These are phyloP conservation scores for Aureobasidium sp. DNA, from an alignment of 2,329 filamentous ascomycete species.

Conservation along the genomic window DNA sequence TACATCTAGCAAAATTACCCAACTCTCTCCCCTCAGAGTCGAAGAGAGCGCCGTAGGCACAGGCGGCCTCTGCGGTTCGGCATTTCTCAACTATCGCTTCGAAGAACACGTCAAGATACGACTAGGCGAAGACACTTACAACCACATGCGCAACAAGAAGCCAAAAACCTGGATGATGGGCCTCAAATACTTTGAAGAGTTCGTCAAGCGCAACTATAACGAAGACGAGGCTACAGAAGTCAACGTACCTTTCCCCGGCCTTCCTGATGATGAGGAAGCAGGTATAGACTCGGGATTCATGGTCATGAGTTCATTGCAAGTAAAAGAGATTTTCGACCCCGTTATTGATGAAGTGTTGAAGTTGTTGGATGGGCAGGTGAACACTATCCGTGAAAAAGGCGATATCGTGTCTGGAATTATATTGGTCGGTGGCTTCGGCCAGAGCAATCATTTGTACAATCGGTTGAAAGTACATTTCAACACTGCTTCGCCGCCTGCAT, in stretches of 20 bases:
- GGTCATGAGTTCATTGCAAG: slow-evolving; percentile 62
- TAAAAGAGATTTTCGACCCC: slow-evolving; percentile 52
- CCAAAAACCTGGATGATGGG: slow-evolving; percentile 69
- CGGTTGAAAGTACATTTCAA: slow-evolving; percentile 63
- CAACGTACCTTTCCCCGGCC: slow-evolving; percentile 72
- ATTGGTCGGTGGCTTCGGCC: slow-evolving; percentile 72
- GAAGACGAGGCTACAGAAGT: slow-evolving; percentile 55
- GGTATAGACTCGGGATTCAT: slow-evolving; percentile 71
- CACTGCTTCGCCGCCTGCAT: slow-evolving; percentile 35
- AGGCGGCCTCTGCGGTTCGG: slow-evolving; percentile 68
- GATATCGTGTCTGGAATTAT: slow-evolving; percentile 54
- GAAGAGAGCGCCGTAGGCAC: slow-evolving; percentile 76
- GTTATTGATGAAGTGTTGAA: slow-evolving; percentile 51
- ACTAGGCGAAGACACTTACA: slow-evolving; percentile 46
- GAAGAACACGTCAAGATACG: slow-evolving; percentile 61
- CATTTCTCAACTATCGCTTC: slow-evolving; percentile 73
- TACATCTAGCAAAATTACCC: slow-evolving; percentile 67
- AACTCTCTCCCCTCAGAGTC: slow-evolving; percentile 62
- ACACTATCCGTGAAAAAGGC: slow-evolving; percentile 36
- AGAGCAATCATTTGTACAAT: slow-evolving; percentile 62
- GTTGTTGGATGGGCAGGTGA: slow-evolving; percentile 38
- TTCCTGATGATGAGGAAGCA: slow-evolving; percentile 68
- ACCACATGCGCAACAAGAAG: slow-evolving; percentile 70
- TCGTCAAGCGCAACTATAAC: slow-evolving; percentile 81
- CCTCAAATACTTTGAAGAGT: slow-evolving; percentile 73